Percentiles rank a stretch among this genome's conserved stretches.
Evolutionary conservation across 2,329 filamentous ascomycete genomes (phyloP).

Genomic region (Cladosporium phlei): DNA sequence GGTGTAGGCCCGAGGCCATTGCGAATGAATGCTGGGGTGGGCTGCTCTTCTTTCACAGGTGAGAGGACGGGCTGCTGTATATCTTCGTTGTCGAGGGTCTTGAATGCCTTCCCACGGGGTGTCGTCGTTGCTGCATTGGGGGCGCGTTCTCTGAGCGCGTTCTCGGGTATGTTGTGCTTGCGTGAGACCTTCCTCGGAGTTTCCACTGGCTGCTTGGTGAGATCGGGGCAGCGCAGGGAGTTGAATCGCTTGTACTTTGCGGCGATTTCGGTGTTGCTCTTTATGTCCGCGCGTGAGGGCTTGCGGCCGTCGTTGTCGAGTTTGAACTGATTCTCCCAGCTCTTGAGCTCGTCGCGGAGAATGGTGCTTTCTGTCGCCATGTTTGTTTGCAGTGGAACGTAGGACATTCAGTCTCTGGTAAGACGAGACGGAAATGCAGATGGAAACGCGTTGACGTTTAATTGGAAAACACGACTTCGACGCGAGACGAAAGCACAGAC

Average conservation of each 20-base stretch:
- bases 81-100: conserved; percentile 7
- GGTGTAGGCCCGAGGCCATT: conserved; percentile 65
- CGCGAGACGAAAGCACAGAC: too few species aligned
- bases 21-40: conserved; percentile 30
- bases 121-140: conserved; percentile 5
- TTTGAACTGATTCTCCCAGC: conserved; percentile 68
- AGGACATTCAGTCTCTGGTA: too few species aligned
- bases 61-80: conserved; percentile 5
- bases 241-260: conserved; percentile 75
- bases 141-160: conserved; percentile 2
- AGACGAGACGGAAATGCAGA: conserved; percentile 1
- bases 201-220: conserved; percentile 21
- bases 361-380: neutral
- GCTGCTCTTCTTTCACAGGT: conserved; percentile 23
- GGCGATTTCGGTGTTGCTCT: conserved; percentile 64
- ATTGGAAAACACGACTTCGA: too few species aligned
- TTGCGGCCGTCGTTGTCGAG: conserved; percentile 60
- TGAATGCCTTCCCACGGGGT: conserved; percentile 8
- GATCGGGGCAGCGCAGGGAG: conserved; percentile 40
- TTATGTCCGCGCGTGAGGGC: conserved; percentile 70
- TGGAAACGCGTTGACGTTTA: neutral
- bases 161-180: conserved; percentile 2
- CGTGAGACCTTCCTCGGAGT: conserved; percentile 25
- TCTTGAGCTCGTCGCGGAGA: conserved; percentile 66
- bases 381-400: too few species aligned